Conservation (phyloP, 768 basidiomycete genomes). For the Termitomyces bulborhizus region DNA sequence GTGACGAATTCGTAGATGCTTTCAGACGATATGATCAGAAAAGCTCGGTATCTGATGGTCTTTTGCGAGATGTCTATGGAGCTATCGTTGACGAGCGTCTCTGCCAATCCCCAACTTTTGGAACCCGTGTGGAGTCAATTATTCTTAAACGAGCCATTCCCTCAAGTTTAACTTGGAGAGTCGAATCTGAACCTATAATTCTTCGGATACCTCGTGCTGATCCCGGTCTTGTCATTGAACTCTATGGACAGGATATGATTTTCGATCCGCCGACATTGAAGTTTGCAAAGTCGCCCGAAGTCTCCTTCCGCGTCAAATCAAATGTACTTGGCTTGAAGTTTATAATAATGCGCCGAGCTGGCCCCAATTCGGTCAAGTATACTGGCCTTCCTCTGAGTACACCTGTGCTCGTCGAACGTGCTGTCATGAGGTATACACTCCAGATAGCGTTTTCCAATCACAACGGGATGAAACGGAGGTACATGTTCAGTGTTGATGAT, state of each 20-base stretch:
- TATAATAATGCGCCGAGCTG: conserved; percentile 78
- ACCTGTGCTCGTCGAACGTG: conserved; percentile 75
- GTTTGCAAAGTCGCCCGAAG: conserved; percentile 74
- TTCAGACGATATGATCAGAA: conserved; percentile 77
- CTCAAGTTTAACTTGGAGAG: conserved; percentile 75
- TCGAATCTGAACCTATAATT: conserved; percentile 83
- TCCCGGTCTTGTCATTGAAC: conserved; percentile 72
- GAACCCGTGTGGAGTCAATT: conserved; percentile 46
- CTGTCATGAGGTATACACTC: conserved; percentile 97
- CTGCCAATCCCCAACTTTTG: conserved; percentile 56
- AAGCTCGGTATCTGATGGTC: conserved; percentile 63
- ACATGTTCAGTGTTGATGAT: conserved; percentile 93
- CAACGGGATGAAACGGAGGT: conserved; percentile 64
- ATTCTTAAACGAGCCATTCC: conserved; percentile 73
- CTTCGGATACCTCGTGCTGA: conserved; percentile 84
- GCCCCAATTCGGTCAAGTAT: conserved; percentile 80
- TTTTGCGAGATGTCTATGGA: conserved; percentile 71
- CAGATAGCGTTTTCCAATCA: conserved; percentile 81
- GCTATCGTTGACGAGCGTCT: conserved; percentile 71
- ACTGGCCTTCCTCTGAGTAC: conserved; percentile 75
- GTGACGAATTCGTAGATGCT: conserved; percentile 76
- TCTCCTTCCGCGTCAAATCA: conserved; percentile 90
- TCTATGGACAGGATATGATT: conserved; percentile 80
- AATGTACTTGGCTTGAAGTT: conserved; percentile 75
- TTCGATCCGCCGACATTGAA: conserved; percentile 85